Conservation (phyloP, 75 land plant species). For the Gnetum montanum region DNA sequence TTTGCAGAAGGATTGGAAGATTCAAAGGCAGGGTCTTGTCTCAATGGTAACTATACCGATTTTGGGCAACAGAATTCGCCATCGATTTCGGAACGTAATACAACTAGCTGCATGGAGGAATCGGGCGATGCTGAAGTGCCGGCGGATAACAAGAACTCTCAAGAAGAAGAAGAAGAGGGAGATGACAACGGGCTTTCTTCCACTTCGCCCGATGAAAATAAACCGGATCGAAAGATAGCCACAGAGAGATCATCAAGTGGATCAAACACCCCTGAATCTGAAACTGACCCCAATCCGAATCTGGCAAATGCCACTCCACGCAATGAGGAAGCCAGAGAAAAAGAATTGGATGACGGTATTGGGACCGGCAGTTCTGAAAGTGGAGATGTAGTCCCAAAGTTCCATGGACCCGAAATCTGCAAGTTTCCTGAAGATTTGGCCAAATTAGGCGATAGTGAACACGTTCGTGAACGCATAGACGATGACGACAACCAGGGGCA, state of each 20-base stretch:
- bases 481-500: slow-evolving; percentile 10
- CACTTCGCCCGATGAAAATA: neutral
- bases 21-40: neutral
- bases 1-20: neutral
- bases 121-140: slow-evolving; percentile 3
- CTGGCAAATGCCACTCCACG: too few species aligned
- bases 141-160: neutral
- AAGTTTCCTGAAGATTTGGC: neutral
- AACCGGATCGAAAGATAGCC: neutral
- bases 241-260: slow-evolving; percentile 64
- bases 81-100: neutral
- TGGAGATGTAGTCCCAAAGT: neutral
- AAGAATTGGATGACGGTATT: neutral
- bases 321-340: neutral
- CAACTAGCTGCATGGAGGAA: slow-evolving; percentile 6
- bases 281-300: slow-evolving; percentile 21
- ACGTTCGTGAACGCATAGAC: slow-evolving; percentile 24
- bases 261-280: slow-evolving; percentile 63
- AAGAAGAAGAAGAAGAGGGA: neutral
- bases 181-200: neutral
- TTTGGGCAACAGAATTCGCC: neutral
- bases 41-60: neutral
- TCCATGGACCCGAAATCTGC: neutral
- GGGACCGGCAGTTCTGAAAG: slow-evolving; percentile 3
- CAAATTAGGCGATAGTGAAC: slow-evolving; percentile 12